Evolutionary conservation across 2,329 filamentous ascomycete species (phyloP).

Genomic region (Xylariaceae sp.): DNA sequence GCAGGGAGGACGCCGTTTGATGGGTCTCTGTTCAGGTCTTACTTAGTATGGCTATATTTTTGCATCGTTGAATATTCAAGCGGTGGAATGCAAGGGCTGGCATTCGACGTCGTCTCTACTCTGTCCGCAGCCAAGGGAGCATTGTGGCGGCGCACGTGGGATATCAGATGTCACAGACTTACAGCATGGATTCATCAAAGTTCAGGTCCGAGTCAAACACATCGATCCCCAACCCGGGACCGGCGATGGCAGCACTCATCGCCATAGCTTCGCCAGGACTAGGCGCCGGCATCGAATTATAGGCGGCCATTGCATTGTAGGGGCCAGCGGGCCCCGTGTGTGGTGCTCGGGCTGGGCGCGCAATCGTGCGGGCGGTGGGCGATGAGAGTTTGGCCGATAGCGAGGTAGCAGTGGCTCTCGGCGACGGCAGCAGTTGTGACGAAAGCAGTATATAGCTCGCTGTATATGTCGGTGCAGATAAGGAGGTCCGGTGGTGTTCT

Average conservation of each 20-base stretch:
- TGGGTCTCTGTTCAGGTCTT: slow-evolving; percentile 34
- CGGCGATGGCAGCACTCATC: slow-evolving; percentile 39
- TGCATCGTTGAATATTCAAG: not conserved
- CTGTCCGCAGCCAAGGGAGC: no score
- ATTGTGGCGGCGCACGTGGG: no score
- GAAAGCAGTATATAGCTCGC: not conserved
- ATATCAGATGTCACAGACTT: slow-evolving; percentile 26
- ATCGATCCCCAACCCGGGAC: slow-evolving; percentile 41
- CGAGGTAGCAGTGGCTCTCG: slow-evolving; percentile 6
- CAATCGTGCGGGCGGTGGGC: not conserved
- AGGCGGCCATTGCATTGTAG: slow-evolving; percentile 54
- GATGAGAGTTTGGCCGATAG: slow-evolving; percentile 7
- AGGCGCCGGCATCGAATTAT: slow-evolving; percentile 52
- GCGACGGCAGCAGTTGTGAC: not conserved
- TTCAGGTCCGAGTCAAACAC: slow-evolving; percentile 49
- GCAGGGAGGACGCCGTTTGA: slow-evolving; percentile 40
- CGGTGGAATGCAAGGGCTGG: not conserved
- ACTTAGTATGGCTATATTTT: slow-evolving; percentile 6
- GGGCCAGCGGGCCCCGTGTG: slow-evolving; percentile 23
- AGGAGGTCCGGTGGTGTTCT: not conserved
- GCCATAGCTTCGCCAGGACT: slow-evolving; percentile 44
- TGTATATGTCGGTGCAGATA: not conserved
- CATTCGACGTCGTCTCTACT: no score
- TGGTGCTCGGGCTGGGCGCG: slow-evolving; percentile 8
- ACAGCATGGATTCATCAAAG: slow-evolving; percentile 57